Evolutionary conservation across 768 basidiomycete species (phyloP).

Genomic region (Suillus discolor): DNA sequence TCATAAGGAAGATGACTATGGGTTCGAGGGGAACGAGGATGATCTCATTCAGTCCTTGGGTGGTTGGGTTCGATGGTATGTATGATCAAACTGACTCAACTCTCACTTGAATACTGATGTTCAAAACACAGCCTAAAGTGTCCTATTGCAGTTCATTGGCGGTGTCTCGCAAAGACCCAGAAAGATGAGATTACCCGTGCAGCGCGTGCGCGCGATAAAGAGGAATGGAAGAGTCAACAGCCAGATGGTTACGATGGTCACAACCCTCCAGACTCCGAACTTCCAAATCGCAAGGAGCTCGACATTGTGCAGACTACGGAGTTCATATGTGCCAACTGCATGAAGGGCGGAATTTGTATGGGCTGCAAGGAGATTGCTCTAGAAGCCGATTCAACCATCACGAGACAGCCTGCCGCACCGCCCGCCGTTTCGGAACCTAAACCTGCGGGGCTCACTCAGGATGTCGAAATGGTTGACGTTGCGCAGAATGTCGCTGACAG

Average conservation of each 20-base stretch:
- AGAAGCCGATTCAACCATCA: slow-evolving; percentile 42
- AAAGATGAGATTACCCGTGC: slow-evolving; percentile 76
- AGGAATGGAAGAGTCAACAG: slow-evolving; percentile 37
- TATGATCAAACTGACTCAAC: slow-evolving; percentile 35
- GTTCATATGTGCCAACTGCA: slow-evolving; percentile 76
- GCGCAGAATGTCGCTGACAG: slow-evolving; percentile 18
- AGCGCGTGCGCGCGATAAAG: slow-evolving; percentile 52
- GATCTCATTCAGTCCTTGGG: slow-evolving; percentile 56
- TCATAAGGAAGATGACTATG: slow-evolving; percentile 54
- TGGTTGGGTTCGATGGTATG: slow-evolving; percentile 87
- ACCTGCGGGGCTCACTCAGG: slow-evolving; percentile 11
- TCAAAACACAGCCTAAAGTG: slow-evolving; percentile 63
- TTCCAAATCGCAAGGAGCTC: slow-evolving; percentile 50
- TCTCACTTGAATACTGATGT: slow-evolving; percentile 11
- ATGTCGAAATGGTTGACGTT: slow-evolving; percentile 41
- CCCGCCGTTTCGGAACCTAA: background rate
- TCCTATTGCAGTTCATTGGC: slow-evolving; percentile 77
- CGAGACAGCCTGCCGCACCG: slow-evolving; percentile 18
- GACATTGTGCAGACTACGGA: slow-evolving; percentile 65
- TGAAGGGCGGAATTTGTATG: slow-evolving; percentile 79
- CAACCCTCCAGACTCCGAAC: slow-evolving; percentile 28
- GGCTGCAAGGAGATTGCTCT: slow-evolving; percentile 63
- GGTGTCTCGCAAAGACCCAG: slow-evolving; percentile 64
- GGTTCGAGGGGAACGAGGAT: slow-evolving; percentile 51
- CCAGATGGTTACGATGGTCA: slow-evolving; percentile 26